Conservation (phyloP, 179 eudicot species). For the Silene noctiflora region DNA sequence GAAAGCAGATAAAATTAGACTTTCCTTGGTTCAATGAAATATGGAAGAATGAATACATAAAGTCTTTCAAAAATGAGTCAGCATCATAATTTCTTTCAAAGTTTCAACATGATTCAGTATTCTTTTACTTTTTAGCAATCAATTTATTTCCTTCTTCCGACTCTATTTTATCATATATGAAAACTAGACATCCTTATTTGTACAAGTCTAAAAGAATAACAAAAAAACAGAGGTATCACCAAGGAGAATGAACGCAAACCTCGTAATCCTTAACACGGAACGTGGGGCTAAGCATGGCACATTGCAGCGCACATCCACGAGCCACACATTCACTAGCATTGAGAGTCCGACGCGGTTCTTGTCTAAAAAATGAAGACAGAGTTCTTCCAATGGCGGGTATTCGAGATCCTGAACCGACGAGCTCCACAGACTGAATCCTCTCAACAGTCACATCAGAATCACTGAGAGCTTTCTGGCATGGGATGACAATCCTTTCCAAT, state of each 20-base stretch:
- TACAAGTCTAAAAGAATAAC: neutral
- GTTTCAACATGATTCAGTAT: neutral
- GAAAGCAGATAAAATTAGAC: neutral
- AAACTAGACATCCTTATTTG: neutral
- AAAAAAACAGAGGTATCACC: neutral
- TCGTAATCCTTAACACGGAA: slow-evolving; percentile 90
- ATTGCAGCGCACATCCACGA: slow-evolving; percentile 94
- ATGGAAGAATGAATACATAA: neutral
- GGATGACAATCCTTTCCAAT: slow-evolving; percentile 63
- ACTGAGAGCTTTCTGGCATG: slow-evolving; percentile 72
- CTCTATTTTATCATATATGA: neutral
- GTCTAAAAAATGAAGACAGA: slow-evolving; percentile 49
- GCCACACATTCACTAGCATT: slow-evolving; percentile 99
- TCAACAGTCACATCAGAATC: slow-evolving; percentile 56
- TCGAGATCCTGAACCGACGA: slow-evolving; percentile 93
- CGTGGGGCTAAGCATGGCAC: slow-evolving; percentile 92
- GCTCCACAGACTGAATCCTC: slow-evolving; percentile 73
- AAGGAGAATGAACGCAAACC: slow-evolving; percentile 48
- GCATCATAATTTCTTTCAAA: neutral
- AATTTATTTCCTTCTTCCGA: neutral
- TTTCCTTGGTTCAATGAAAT: neutral
- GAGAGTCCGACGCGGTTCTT: slow-evolving; percentile 68
- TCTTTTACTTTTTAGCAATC: neutral
- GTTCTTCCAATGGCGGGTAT: slow-evolving; percentile 71
- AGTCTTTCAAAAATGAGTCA: neutral